Conservation (phyloP, 2,329 filamentous ascomycete species). For the Myriosclerotinia curreyana region DNA sequence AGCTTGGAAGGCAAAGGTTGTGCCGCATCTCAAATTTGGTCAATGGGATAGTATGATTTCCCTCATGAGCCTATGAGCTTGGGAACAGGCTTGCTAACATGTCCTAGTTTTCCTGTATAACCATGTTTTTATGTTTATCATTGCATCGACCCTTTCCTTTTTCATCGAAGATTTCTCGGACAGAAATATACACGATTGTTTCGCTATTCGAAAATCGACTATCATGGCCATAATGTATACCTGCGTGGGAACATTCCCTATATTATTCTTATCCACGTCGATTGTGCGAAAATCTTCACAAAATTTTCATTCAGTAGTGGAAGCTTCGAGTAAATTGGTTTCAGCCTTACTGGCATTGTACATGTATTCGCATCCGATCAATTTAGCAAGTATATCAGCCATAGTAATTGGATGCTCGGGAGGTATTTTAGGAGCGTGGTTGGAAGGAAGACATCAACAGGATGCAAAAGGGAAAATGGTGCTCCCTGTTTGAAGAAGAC, state of each 20-base stretch:
- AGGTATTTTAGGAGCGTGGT: conserved; percentile 1
- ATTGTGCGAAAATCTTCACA: conserved; percentile 11
- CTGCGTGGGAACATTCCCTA: conserved; percentile 10
- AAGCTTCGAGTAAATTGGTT: conserved; percentile 10
- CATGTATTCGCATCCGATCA: conserved; percentile 6
- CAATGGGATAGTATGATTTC: conserved; percentile 19
- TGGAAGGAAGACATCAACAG: conserved; percentile 13
- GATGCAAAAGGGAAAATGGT: conserved; percentile 4
- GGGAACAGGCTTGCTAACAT: neutral
- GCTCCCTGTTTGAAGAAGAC: conserved; percentile 1
- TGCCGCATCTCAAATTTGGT: conserved; percentile 16
- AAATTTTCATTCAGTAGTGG: conserved; percentile 4
- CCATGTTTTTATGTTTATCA: conserved; percentile 11
- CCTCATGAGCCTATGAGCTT: no score
- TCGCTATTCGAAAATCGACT: conserved; percentile 7
- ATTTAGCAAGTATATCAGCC: neutral
- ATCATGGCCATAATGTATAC: conserved; percentile 17
- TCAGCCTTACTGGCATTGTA: conserved; percentile 16
- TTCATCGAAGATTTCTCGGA: conserved; percentile 19
- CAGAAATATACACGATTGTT: conserved; percentile 21
- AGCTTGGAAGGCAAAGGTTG: conserved; percentile 19
- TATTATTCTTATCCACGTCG: conserved; percentile 1
- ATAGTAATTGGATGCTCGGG: conserved; percentile 17
- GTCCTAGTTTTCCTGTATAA: conserved; percentile 20
- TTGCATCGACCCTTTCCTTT: conserved; percentile 2